Evolutionary conservation across 352 stramenopile genomes (phyloP).

Genomic region (Aphanomyces cochlioides): DNA sequence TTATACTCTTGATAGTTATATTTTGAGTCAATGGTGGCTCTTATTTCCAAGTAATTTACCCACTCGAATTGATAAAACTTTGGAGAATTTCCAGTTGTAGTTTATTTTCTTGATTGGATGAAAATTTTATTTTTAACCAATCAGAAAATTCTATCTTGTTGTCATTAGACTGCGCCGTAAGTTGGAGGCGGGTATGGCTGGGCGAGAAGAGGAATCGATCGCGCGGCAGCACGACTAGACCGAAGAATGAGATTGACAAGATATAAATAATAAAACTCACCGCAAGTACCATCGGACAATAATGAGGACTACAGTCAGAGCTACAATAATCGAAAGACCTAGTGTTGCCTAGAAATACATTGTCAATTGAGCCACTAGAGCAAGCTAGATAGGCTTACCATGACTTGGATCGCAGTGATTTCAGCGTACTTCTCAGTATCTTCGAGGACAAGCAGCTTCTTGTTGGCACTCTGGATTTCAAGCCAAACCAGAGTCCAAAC

Average conservation of each 20-base stretch:
- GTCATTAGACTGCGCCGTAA: neutral
- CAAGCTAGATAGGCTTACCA: neutral
- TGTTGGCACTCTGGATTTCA: constrained; percentile 26
- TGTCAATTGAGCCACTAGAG: neutral
- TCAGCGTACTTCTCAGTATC: neutral
- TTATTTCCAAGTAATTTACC: too few species aligned
- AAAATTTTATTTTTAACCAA: too few species aligned
- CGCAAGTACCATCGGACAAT: neutral
- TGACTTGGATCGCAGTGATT: neutral
- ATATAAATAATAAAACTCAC: too few species aligned
- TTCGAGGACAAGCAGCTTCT: neutral
- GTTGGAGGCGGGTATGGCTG: neutral
- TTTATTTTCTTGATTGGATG: too few species aligned
- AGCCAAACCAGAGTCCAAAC: constrained; percentile 64
- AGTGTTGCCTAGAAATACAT: neutral
- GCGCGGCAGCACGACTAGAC: neutral
- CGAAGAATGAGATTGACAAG: too few species aligned
- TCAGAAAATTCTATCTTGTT: neutral
- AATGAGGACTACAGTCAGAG: neutral
- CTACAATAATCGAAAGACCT: neutral
- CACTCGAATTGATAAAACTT: too few species aligned
- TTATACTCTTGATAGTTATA: too few species aligned
- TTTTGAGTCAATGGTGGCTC: too few species aligned
- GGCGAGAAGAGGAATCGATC: neutral
- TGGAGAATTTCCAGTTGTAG: too few species aligned